Evolutionary conservation across 257 asterid species (phyloP), one percentile per base, ranked within the genome.

Genomic region (Hygrophila difformis): DNA sequence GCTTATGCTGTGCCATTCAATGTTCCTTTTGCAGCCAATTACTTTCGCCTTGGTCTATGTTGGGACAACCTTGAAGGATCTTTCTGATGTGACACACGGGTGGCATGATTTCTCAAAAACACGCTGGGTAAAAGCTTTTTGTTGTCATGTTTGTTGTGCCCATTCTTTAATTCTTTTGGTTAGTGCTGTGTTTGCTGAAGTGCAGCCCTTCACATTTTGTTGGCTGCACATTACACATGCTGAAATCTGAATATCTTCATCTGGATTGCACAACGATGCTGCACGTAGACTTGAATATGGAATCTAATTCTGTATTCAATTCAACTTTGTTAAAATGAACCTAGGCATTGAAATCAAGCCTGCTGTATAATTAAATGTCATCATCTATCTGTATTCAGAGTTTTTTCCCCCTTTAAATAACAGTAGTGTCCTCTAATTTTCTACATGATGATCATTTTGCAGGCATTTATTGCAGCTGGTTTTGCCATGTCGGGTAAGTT

Each of bases 31-130:
- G 70, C 85, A 91, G 98, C 98, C 98, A 43, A 82, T 86, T 66
- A 91, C 98, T 53, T 59, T 91, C 59, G 88, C 93, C 20, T 70
- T 91, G 75, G 98, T 91, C 48, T 91, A 91, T 67, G 82, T 82
- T 37, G 99, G 99, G 58, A 91, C 99, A 9, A 91, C 99, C 9
- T 53, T 91, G 73, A 86, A 91, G 75, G 99, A 91, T 69, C 82
- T 91, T 47, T 86, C 99, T 5, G 99, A 91, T 65, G 94, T 91
- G 47, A 91, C 96, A 18, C 99, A 91, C 63, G 99, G 95, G 44
- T 91, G 95, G 96, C 63, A 60, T 70, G 87, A 83, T 47, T 74
- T 86, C 41, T 89, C 98, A 14, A 79, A 73, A 69, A 73, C 96
- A 29, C 96, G 96, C 5, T 77, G 85, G 94, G 96, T 85, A 75